A percentile compares a stretch with the other conserved stretches of the same genome.
Evolutionary conservation across 805 yeast genomes (phyloP).

Genomic region (Lipomyces japonicus): DNA sequence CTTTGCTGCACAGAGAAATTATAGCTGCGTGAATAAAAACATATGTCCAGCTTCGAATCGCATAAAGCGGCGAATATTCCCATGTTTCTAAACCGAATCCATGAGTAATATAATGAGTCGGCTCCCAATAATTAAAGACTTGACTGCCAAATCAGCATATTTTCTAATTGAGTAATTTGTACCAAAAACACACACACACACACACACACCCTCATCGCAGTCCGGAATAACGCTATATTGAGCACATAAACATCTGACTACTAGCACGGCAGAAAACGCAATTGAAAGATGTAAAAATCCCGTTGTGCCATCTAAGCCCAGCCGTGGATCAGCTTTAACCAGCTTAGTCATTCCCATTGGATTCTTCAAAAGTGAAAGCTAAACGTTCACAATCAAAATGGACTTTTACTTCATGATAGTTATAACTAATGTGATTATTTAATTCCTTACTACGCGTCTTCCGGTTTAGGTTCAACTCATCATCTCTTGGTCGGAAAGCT

Average conservation of each 20-base stretch:
- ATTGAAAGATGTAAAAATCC: background rate
- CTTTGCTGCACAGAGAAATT: constrained; percentile 24
- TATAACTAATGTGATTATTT: too few species aligned
- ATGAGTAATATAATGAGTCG: constrained; percentile 69
- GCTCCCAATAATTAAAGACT: constrained; percentile 90
- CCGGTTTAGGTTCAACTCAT: too few species aligned
- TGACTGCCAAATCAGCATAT: background rate
- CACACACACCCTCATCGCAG: constrained; percentile 63
- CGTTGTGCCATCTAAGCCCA: constrained; percentile 2
- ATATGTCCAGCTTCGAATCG: constrained; percentile 83
- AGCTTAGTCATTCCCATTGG: too few species aligned
- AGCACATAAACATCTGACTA: constrained; percentile 41
- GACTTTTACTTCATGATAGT: too few species aligned
- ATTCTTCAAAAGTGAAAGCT: too few species aligned
- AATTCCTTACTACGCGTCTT: background rate
- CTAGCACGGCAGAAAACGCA: constrained; percentile 28
- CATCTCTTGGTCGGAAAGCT: too few species aligned
- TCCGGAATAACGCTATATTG: constrained; percentile 71
- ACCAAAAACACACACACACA: background rate
- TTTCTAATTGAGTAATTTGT: background rate
- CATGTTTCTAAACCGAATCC: constrained; percentile 92
- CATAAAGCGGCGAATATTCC: constrained; percentile 90
- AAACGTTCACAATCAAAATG: too few species aligned
- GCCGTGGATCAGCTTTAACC: background rate
- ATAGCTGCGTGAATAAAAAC: constrained; percentile 46